Conservation (phyloP, 2,329 filamentous ascomycete species). For the Fusarium tanahbumbuense region DNA sequence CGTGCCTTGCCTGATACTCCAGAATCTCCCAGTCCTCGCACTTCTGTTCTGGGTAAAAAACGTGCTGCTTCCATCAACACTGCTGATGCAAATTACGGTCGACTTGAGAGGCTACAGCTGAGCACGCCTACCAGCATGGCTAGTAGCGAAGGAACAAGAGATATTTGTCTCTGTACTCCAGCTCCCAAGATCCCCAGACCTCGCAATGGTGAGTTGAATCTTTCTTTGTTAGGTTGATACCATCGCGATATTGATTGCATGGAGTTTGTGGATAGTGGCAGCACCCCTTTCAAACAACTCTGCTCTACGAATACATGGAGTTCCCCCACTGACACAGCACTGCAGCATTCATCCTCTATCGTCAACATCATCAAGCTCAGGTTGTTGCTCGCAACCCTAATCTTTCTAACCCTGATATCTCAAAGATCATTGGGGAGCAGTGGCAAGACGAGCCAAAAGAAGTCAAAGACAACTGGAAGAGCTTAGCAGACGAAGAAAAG, state of each 20-base stretch:
- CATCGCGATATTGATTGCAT: conserved; percentile 2
- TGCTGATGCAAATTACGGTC: conserved; percentile 56
- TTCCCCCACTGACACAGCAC: conserved; percentile 40
- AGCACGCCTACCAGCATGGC: conserved; percentile 47
- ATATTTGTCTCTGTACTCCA: conserved; percentile 68
- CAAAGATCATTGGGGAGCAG: conserved; percentile 94
- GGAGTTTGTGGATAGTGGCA: conserved; percentile 15
- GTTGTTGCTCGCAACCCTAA: conserved; percentile 88
- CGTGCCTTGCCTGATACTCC: conserved; percentile 36
- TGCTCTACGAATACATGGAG: neutral
- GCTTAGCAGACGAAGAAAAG: conserved; percentile 93
- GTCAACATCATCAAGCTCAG: conserved; percentile 87
- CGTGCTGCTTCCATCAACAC: conserved; percentile 60
- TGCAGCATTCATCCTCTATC: conserved; percentile 96
- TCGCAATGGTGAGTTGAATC: conserved; percentile 65
- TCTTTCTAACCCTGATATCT: conserved; percentile 93
- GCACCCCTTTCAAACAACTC: neutral
- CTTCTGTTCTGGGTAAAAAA: conserved; percentile 52
- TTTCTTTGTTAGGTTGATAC: conserved; percentile 31
- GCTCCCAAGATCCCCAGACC: conserved; percentile 69
- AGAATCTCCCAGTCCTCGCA: conserved; percentile 45
- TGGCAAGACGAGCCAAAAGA: conserved; percentile 83
- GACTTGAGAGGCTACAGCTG: conserved; percentile 48
- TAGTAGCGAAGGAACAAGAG: conserved; percentile 50
- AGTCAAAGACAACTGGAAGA: conserved; percentile 87